A percentile compares a stretch with the other conserved stretches of the same genome.
These are phyloP conservation scores for Ceratobasidium sp. DNA, from an alignment of 1,284 basidiomycete species.

Conservation along the genomic window DNA sequence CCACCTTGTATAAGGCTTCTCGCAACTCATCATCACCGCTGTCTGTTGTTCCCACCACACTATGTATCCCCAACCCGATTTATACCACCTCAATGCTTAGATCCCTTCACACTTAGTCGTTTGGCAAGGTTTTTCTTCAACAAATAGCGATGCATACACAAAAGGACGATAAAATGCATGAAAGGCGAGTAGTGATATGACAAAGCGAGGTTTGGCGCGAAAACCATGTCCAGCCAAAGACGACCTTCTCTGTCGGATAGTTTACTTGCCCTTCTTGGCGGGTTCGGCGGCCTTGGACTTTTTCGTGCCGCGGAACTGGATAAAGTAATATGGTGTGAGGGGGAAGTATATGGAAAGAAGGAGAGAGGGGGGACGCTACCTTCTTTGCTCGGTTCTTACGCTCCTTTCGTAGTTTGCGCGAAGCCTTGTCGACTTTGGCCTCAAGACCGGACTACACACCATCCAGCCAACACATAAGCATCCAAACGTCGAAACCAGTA, in stretches of 20 bases:
- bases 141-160: conserved; percentile 10
- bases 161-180: conserved; percentile 19
- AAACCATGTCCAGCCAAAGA: conserved; percentile 26
- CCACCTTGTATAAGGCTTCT: conserved; percentile 10
- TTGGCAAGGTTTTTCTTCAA: conserved; percentile 35
- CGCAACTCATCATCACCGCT: neutral
- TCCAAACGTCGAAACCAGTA: too few relatives aligned
- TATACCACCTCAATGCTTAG: conserved; percentile 5
- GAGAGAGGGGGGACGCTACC: conserved; percentile 63
- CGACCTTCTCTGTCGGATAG: conserved; percentile 24
- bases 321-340: conserved; percentile 4
- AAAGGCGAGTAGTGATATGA: neutral
- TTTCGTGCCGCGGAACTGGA: conserved; percentile 91
- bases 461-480: neutral
- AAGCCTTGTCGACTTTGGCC: conserved; percentile 89
- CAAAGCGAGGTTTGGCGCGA: conserved; percentile 7
- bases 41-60: neutral
- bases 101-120: conserved; percentile 3
- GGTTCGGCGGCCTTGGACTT: conserved; percentile 93
- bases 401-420: conserved; percentile 99
- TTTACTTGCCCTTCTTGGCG: conserved; percentile 87
- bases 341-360: conserved; percentile 3
- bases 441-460: conserved; percentile 80
- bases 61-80: conserved; percentile 25
- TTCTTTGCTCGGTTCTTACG: conserved; percentile 99